Conservation (phyloP, 1,284 basidiomycete genomes). For the Clitocybe nebularis region DNA sequence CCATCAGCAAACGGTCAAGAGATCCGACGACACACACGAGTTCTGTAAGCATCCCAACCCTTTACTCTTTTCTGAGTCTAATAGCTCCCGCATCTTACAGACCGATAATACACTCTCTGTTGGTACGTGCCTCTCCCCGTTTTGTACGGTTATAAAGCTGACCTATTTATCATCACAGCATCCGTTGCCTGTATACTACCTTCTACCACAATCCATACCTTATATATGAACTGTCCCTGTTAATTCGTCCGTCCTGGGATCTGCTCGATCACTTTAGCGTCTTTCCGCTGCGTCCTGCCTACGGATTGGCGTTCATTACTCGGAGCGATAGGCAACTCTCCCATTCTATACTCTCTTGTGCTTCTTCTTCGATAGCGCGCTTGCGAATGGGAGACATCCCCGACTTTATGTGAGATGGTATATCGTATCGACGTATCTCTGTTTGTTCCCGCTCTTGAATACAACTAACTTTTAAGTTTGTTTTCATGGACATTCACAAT, state of each 20-base stretch:
- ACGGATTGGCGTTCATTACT: conserved; percentile 80
- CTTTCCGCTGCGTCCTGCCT: conserved; percentile 45
- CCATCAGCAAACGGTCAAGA: conserved; percentile 86
- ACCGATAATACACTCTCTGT: conserved; percentile 39
- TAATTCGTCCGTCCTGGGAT: conserved; percentile 2
- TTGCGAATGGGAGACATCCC: conserved; percentile 46
- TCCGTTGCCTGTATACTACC: conserved; percentile 15
- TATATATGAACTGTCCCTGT: conserved; percentile 10
- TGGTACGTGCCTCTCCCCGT: conserved; percentile 20
- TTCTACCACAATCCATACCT: conserved; percentile 6
- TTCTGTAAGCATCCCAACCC: conserved; percentile 71
- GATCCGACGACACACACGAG: conserved; percentile 89
- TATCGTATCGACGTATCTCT: conserved; percentile 10
- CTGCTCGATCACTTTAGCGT: conserved; percentile 78
- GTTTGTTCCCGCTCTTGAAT: conserved; percentile 3
- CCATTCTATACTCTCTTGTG: conserved; percentile 12
- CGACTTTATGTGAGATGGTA: conserved; percentile 4
- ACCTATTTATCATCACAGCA: conserved; percentile 7
- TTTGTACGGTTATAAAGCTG: not conserved
- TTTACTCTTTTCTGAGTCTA: conserved; percentile 4
- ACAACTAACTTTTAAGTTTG: conserved; percentile 11
- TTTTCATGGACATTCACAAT: no score
- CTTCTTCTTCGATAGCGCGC: conserved; percentile 10
- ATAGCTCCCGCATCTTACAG: conserved; percentile 28
- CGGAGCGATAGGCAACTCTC: conserved; percentile 62